Base-by-base conservation (phyloP, 345 rosid species). In the Arabidopsis arenosa region DNA sequence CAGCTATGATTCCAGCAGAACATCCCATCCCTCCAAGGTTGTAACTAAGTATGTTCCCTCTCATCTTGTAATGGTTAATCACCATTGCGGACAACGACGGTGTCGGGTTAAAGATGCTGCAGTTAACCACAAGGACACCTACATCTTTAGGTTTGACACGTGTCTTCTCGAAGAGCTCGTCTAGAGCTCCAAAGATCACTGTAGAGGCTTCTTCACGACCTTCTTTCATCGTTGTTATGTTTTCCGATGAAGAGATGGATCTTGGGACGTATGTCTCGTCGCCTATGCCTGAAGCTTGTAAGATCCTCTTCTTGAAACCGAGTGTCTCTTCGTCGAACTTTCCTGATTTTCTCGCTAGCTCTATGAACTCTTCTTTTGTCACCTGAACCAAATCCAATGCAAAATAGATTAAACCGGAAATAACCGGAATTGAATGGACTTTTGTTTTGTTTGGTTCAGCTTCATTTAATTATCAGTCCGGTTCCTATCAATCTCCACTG, bases 1-100 rank as follows among this genome's bases (percentile, higher is more conserved):
- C 62, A 0, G 84, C 87, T 14, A 92, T 95, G 76, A 95, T 77
- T 80, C 97, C 93, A 0, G 96, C 97, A 32, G 97, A 90, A 79
- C 97, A 95, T 1, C 99, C 97, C 99, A 95, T 92, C 0, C 97
- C 97, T 3, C 97, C 99, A 0, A 95, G 91, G 61, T 95, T 95
- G 83, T 85, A 95, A 75, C 97, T 95, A 44, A 95, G 72, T 41
- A 95, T 83, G 79, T 95, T 95, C 5, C 99, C 97, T 66, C 97
- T 83, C 99, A 92, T 95, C 68, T 90, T 95, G 77, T 90, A 95
- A 63, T 89, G 99, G 79, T 95, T 95, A 23, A 95, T 95, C 26
- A 92, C 83, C 81, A 95, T 95, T 1, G 97, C 97, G 0, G 99
- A 95, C 33, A 95, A 83, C 0, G 97, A 92, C 2, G 97, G 99